Percentiles rank a stretch among this genome's conserved stretches.
phyloP scores from a whole-genome alignment of 2,329 filamentous ascomycete genomes.

The Shiraia bambusicola region DNA sequence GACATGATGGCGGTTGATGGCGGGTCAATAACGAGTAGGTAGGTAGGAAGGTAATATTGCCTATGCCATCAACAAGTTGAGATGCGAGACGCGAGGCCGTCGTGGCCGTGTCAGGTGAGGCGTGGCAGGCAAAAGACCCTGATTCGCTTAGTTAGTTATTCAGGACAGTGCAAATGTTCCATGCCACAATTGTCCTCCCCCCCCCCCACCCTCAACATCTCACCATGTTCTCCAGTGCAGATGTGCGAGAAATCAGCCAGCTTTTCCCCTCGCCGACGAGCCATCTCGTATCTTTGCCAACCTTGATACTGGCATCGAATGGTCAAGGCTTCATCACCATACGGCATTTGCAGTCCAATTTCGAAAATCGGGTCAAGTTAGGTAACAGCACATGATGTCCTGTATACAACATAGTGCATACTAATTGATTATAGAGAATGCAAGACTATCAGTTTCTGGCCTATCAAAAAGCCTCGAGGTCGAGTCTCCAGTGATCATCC shows the following conservation, averaged over 20 bases:
- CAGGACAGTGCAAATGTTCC: not conserved
- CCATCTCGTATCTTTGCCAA: constrained; percentile 8
- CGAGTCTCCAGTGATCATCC: constrained; percentile 18
- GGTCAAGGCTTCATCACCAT: constrained; percentile 32
- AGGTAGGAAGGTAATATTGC: too few relatives aligned
- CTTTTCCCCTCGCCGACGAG: constrained; percentile 23
- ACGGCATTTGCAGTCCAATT: constrained; percentile 19
- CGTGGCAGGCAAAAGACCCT: not conserved
- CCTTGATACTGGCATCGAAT: constrained; percentile 22
- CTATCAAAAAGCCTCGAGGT: constrained; percentile 25
- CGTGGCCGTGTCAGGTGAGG: too few relatives aligned
- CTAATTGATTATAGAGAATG: constrained; percentile 12
- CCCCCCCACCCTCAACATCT: not conserved
- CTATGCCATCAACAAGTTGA: too few relatives aligned
- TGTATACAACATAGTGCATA: not conserved
- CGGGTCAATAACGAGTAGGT: too few relatives aligned
- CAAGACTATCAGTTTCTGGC: constrained; percentile 17
- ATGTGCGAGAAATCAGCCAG: constrained; percentile 30
- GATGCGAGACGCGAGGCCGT: not conserved
- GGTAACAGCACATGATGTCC: constrained; percentile 17
- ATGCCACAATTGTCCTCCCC: constrained; percentile 2
- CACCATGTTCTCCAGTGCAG: constrained; percentile 39
- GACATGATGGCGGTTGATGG: constrained; percentile 45
- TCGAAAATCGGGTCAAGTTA: constrained; percentile 20
- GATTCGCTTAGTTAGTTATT: constrained; percentile 3